Evolutionary conservation across 108 stramenopile genomes (phyloP), one percentile per base, ranked within the genome.

Genomic region (Pinguiococcus pyrenoidosus): DNA sequence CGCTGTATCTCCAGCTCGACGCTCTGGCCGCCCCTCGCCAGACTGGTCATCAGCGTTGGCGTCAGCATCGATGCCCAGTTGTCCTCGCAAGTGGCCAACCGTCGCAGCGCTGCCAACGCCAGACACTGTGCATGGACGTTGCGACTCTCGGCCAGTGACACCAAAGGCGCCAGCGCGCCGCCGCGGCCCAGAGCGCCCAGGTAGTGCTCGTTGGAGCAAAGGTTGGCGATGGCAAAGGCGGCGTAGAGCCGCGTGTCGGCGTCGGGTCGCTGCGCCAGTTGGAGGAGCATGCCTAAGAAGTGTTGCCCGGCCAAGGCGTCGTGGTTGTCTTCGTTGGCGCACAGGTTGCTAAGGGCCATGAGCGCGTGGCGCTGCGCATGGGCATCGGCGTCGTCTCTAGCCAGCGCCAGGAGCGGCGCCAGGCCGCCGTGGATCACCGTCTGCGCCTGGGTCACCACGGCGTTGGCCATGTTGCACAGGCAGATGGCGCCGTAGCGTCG

Each of bases 381-480:
- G 27, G 59, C 21, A 56, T 53, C 33, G 44, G 18, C 28, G 54
- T 53, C 40, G 25, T 33, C 47, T 29, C 27, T 13, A 2, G 62
- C 39, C 32, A 70, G 52, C 4, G 37, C 37, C 41, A 74, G 34
- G 21, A 76, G 34, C 4, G 74, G 54, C 1, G 48, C 56, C 1
- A 83, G 68, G 44, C 73, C 77, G 1, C 79, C 82, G 59, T 83
- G 82, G 5, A 80, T 70, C 7, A 79, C 67, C 46, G 78, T 69
- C 52, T 82, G 81, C 13, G 37, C 60, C 69, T 81, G 82, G 41
- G 72, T 76, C 30, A 29, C 50, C 28, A 48, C 37, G 45, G 63
- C 53, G 66, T 72, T 77, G 32, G 78, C 75, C 74, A 82, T 75
- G 60, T 85, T 85, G 56, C 78, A 69, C 33, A 85, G 55, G 14